A percentile compares a stretch with the other conserved stretches of the same genome.
Conservation (phyloP, 1,139 yeast genomes). For the Lipomyces yarrowii region DNA sequence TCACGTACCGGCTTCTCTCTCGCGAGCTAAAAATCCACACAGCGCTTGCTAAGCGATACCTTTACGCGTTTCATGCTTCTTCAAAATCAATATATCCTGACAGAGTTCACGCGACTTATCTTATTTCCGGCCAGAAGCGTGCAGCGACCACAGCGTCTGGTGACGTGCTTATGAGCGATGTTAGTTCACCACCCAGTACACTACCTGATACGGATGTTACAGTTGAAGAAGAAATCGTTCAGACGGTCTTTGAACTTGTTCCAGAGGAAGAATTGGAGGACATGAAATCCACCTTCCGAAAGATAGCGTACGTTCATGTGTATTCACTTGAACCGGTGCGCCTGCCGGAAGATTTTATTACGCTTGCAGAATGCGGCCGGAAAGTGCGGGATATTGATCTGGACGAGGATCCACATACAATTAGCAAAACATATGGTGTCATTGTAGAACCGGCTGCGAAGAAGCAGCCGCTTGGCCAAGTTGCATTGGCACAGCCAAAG, state of each 20-base stretch:
- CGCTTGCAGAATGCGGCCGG: conserved; percentile 20
- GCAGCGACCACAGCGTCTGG: background rate
- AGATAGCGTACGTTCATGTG: conserved; percentile 25
- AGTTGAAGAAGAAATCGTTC: background rate
- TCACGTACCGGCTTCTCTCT: conserved; percentile 39
- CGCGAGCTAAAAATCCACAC: conserved; percentile 36
- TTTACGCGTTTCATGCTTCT: conserved; percentile 31
- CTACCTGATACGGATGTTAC: conserved; percentile 11
- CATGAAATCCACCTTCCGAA: conserved; percentile 20
- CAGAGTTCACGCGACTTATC: conserved; percentile 34
- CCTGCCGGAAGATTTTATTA: conserved; percentile 17
- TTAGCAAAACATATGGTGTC: conserved; percentile 13
- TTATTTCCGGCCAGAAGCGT: conserved; percentile 30
- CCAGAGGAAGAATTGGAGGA: conserved; percentile 30
- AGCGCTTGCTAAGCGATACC: conserved; percentile 36
- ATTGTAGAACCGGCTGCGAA: background rate
- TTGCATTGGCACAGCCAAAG: background rate
- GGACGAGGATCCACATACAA: conserved; percentile 5
- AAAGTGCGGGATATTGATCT: conserved; percentile 17
- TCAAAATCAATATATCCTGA: conserved; percentile 17
- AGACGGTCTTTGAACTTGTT: conserved; percentile 22
- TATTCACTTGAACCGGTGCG: conserved; percentile 32
- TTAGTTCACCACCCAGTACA: conserved; percentile 7
- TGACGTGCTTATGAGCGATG: background rate
- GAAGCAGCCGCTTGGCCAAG: conserved; percentile 2